Conservation (phyloP, 1,284 basidiomycete species). For the Ustilago curta region DNA sequence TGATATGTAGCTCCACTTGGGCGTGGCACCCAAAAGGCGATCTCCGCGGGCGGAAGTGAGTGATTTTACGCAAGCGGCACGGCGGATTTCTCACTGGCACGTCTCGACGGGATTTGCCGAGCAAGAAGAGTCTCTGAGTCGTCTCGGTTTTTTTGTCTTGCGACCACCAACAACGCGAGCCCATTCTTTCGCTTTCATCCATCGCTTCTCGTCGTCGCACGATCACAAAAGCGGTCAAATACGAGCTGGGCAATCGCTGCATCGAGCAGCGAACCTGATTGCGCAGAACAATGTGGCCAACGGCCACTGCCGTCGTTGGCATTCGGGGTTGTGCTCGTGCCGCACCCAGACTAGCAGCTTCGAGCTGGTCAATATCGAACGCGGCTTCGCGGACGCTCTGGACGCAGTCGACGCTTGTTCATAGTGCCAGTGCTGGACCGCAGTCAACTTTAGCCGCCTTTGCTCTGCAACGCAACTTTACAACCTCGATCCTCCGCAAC, state of each 20-base stretch:
- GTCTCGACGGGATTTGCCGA: too few species aligned
- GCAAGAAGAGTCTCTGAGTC: too few species aligned
- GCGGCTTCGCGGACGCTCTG: slow-evolving; percentile 5
- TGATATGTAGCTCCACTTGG: neutral
- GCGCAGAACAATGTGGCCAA: slow-evolving; percentile 38
- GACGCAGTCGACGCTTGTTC: neutral
- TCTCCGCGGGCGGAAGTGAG: slow-evolving; percentile 3
- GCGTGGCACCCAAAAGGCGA: too few species aligned
- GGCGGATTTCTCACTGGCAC: too few species aligned
- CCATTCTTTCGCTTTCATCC: too few species aligned
- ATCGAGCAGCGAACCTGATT: neutral
- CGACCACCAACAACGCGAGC: too few species aligned
- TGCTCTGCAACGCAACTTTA: slow-evolving; percentile 8
- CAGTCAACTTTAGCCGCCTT: neutral
- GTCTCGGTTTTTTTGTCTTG: too few species aligned
- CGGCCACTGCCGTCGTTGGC: slow-evolving; percentile 36
- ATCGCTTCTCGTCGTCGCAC: too few species aligned
- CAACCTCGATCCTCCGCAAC: slow-evolving; percentile 1
- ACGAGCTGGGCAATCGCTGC: too few species aligned
- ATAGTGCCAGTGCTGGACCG: neutral
- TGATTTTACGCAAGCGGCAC: slow-evolving; percentile 16
- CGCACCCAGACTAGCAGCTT: slow-evolving; percentile 15
- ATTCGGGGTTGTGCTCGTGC: slow-evolving; percentile 29
- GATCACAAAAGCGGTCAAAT: too few species aligned
- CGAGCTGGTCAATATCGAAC: slow-evolving; percentile 21